Percentiles rank a stretch among this genome's conserved stretches.
These are phyloP conservation scores for Phaffia australis DNA, from an alignment of 768 basidiomycete species.

Conservation along the genomic window DNA sequence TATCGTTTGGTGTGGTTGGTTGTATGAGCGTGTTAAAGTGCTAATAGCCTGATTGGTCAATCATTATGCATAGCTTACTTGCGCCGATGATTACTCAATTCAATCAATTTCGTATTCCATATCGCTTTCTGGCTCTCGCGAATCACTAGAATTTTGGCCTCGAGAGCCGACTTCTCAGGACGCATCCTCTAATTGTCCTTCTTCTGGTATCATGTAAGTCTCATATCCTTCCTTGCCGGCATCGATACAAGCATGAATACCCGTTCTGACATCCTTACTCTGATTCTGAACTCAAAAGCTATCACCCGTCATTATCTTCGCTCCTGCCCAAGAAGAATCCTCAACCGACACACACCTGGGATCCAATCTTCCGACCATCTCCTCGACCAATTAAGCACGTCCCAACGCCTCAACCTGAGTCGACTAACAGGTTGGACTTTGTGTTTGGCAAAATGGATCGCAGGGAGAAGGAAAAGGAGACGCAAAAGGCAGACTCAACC, in stretches of 20 bases:
- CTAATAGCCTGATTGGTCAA: no score
- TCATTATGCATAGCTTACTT: no score
- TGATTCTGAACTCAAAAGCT: neutral
- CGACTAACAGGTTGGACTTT: no score
- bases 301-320: conserved; percentile 5
- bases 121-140: neutral
- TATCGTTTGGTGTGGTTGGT: no score
- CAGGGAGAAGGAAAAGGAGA: no score
- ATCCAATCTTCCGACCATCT: conserved; percentile 8
- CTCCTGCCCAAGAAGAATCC: conserved; percentile 1
- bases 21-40: no score
- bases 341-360: conserved; percentile 3
- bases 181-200: neutral
- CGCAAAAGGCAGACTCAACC: no score
- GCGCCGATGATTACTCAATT: no score
- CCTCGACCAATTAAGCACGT: conserved; percentile 4
- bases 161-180: neutral
- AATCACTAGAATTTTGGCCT: neutral
- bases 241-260: neutral
- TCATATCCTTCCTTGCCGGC: neutral
- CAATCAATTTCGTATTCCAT: no score
- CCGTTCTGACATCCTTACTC: neutral
- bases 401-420: no score
- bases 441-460: no score
- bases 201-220: conserved; percentile 2